phyloP scores from a whole-genome alignment of 164 flowering plant species.

The Malania oleifera region DNA sequence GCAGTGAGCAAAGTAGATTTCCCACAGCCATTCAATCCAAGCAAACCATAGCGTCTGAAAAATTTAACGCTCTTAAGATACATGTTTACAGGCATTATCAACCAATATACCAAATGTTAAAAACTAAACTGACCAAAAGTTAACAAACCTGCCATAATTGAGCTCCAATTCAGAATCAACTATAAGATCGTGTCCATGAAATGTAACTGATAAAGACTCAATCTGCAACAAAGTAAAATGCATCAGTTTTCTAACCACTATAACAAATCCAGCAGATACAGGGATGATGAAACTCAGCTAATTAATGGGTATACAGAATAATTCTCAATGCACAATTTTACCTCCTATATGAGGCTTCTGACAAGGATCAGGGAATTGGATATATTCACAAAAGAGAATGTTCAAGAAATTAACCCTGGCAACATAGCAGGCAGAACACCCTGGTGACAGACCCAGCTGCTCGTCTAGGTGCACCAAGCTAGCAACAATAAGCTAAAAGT shows the following conservation, averaged over 20 bases:
- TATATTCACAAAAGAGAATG: conserved; percentile 2
- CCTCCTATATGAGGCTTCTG: conserved; percentile 4
- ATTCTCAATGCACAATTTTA: conserved; percentile 7
- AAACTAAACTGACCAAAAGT: background rate
- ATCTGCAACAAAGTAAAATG: conserved; percentile 47
- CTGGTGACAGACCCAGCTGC: conserved; percentile 12
- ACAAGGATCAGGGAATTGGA: conserved; percentile 4
- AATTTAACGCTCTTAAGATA: no score
- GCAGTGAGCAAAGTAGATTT: conserved; percentile 89
- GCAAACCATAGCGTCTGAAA: conserved; percentile 86
- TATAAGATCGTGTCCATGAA: conserved; percentile 95
- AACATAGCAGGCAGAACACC: conserved; percentile 1
- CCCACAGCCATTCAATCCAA: conserved; percentile 96
- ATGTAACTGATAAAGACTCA: conserved; percentile 87
- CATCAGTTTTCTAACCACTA: background rate
- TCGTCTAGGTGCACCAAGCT: conserved; percentile 16
- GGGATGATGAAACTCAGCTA: background rate
- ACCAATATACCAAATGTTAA: background rate
- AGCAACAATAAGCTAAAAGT: conserved; percentile 16
- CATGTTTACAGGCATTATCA: no score
- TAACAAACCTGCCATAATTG: conserved; percentile 82
- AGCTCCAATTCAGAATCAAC: conserved; percentile 93
- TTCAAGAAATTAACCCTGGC: conserved; percentile 6
- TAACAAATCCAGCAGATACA: background rate
- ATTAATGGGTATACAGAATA: background rate